Conservation (phyloP, 345 rosid species). For the Eucalyptus curtisii region DNA sequence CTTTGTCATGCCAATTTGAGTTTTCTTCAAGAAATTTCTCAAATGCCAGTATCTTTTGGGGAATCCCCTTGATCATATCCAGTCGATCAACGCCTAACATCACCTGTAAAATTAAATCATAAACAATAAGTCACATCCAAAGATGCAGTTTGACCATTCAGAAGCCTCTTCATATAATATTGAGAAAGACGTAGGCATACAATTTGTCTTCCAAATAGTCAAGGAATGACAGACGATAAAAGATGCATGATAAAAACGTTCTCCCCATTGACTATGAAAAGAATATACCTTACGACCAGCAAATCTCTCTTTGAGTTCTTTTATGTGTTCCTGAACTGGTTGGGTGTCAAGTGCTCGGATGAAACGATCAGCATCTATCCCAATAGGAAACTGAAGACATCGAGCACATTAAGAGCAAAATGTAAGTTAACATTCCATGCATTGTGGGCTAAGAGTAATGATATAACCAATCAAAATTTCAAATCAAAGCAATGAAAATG, state of each 20-base stretch:
- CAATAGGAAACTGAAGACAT: conserved; percentile 79
- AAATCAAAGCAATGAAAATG: neutral
- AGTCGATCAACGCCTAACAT: conserved; percentile 99
- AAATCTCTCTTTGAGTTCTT: conserved; percentile 81
- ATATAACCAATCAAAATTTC: neutral
- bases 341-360: conserved; percentile 63
- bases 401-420: conserved; percentile 1
- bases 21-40: conserved; percentile 99
- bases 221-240: neutral
- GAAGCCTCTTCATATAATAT: neutral
- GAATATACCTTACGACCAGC: conserved; percentile 77
- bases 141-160: neutral
- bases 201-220: neutral
- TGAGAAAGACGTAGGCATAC: neutral
- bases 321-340: conserved; percentile 62
- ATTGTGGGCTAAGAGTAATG: neutral
- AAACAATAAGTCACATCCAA: neutral
- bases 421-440: neutral
- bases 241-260: neutral
- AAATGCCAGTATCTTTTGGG: conserved; percentile 96
- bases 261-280: neutral
- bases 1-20: conserved; percentile 88
- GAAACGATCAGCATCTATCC: conserved; percentile 90
- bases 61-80: conserved; percentile 99
- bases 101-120: conserved; percentile 35